A percentile compares a stretch with the other conserved stretches of the same genome.
Conservation (phyloP, 805 yeast genomes). For the Candida schatavii region DNA sequence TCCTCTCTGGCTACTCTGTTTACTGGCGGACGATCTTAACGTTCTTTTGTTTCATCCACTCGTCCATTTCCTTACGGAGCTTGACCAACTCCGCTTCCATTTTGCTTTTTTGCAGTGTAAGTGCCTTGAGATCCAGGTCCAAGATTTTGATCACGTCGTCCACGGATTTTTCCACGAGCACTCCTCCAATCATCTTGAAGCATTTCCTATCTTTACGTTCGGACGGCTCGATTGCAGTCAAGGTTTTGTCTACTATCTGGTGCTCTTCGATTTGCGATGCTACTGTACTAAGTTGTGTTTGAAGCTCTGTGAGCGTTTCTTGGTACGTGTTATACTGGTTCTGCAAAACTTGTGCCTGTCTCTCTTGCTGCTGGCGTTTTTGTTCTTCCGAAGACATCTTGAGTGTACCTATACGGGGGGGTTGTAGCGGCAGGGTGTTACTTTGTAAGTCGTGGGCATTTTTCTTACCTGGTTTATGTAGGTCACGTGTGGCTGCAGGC, state of each 20-base stretch:
- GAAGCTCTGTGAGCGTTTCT: conserved; percentile 36
- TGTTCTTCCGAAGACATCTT: conserved; percentile 11
- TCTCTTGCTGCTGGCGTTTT: conserved; percentile 17
- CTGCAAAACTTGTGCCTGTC: conserved; percentile 40
- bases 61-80: conserved; percentile 32
- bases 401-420: no score
- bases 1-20: no score
- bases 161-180: conserved; percentile 77
- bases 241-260: conserved; percentile 39
- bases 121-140: conserved; percentile 19
- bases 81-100: conserved; percentile 25
- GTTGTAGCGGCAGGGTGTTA: no score
- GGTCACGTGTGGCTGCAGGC: no score
- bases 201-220: conserved; percentile 61
- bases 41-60: conserved; percentile 40
- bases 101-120: conserved; percentile 20
- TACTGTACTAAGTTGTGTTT: conserved; percentile 33
- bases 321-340: conserved; percentile 40
- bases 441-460: no score
- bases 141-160: conserved; percentile 56
- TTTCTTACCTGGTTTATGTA: no score
- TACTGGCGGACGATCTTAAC: conserved; percentile 38
- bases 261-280: conserved; percentile 40
- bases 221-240: conserved; percentile 31
- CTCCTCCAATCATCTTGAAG: conserved; percentile 93